Evolutionary conservation across 306 rosid species (phyloP).

Genomic region (Quercus robur): DNA sequence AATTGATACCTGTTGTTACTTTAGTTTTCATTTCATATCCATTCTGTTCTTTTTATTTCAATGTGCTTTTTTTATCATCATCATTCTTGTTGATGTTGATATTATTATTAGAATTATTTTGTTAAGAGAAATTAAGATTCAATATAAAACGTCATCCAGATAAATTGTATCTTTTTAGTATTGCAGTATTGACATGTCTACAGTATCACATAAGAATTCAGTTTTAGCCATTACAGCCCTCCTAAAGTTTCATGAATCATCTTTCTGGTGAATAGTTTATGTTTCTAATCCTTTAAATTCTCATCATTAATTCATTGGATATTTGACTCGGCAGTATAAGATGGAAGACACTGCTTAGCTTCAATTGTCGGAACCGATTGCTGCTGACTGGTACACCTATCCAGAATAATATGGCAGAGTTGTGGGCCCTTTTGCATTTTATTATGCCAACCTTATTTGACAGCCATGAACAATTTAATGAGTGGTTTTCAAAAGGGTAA

Average conservation of each 20-base stretch:
- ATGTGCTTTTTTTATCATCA: not conserved
- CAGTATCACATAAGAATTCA: no score
- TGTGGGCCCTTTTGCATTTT: constrained; percentile 98
- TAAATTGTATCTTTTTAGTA: no score
- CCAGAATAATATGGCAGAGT: constrained; percentile 98
- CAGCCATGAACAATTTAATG: constrained; percentile 98
- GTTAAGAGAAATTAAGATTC: no score
- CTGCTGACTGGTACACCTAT: constrained; percentile 95
- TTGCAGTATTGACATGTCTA: no score
- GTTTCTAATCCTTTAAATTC: not conserved
- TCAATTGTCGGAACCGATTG: constrained; percentile 94
- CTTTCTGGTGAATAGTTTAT: not conserved
- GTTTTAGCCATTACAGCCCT: not conserved
- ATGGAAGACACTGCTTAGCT: constrained; percentile 98
- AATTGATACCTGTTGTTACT: not conserved
- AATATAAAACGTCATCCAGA: no score
- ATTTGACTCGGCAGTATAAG: constrained; percentile 71
- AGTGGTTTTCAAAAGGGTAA: constrained; percentile 99
- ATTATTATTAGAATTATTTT: not conserved
- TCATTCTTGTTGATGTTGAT: not conserved
- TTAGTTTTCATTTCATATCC: not conserved
- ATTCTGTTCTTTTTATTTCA: not conserved
- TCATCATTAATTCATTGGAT: constrained; percentile 9
- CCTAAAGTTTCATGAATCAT: not conserved
- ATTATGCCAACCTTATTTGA: constrained; percentile 98